phyloP scores from a whole-genome alignment of 371 early-diverging fungal species.

The Mortierella sp. region DNA sequence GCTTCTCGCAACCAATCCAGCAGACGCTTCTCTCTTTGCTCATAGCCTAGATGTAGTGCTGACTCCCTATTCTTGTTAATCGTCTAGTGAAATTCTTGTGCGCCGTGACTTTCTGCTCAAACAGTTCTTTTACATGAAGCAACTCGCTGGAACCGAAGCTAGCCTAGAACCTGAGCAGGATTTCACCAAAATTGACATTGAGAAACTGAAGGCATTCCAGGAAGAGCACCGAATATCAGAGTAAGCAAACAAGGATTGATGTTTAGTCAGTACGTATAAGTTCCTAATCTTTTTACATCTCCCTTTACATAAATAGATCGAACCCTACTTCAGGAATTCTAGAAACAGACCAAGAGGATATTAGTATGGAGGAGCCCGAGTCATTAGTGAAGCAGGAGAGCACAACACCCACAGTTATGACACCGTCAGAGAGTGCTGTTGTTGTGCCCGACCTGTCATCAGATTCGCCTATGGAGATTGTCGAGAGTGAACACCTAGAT shows the following conservation, averaged over 20 bases:
- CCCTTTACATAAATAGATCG: slow-evolving; percentile 10
- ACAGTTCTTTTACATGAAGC: slow-evolving; percentile 57
- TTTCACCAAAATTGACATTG: slow-evolving; percentile 44
- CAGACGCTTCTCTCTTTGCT: not conserved
- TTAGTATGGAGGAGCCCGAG: slow-evolving; percentile 31
- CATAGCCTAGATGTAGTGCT: not conserved
- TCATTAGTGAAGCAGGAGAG: slow-evolving; percentile 40
- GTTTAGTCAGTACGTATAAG: not conserved
- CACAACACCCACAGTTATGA: slow-evolving; percentile 48
- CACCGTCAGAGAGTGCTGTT: slow-evolving; percentile 51
- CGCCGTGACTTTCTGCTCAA: slow-evolving; percentile 46
- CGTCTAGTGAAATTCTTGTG: slow-evolving; percentile 43
- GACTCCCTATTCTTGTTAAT: not conserved
- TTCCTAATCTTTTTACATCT: not conserved
- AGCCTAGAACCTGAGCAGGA: slow-evolving; percentile 53
- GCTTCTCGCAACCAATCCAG: not conserved
- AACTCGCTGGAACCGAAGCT: slow-evolving; percentile 51
- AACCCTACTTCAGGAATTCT: slow-evolving; percentile 34
- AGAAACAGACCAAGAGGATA: slow-evolving; percentile 25
- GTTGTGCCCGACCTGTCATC: slow-evolving; percentile 52
- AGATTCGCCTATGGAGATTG: slow-evolving; percentile 41
- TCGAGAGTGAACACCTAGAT: slow-evolving; percentile 14
- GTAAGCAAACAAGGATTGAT: slow-evolving; percentile 19
- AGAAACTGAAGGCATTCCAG: slow-evolving; percentile 49
- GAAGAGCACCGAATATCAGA: slow-evolving; percentile 51